Evolutionary conservation across 192 early-diverging fungal genomes (phyloP).

Genomic region (Coemansia sp.): DNA sequence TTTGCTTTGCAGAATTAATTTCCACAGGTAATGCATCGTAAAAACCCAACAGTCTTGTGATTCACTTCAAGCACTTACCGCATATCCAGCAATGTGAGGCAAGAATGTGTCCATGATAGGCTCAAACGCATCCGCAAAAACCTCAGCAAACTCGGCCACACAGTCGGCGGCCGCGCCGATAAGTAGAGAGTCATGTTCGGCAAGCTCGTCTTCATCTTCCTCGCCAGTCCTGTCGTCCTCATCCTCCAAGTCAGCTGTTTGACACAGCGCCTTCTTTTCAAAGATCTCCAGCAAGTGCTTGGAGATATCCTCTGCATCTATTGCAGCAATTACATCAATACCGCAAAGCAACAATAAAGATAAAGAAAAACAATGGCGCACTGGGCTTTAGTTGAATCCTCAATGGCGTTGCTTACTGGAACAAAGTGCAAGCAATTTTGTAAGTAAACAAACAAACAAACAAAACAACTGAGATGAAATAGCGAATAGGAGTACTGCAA

Average conservation of each 20-base stretch:
- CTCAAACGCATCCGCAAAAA: constrained; percentile 74
- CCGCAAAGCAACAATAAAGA: not conserved
- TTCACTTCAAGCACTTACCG: constrained; percentile 43
- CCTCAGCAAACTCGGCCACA: constrained; percentile 73
- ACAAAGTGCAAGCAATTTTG: too few species aligned
- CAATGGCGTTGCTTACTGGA: not conserved
- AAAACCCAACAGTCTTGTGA: not conserved
- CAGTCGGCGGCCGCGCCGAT: constrained; percentile 80
- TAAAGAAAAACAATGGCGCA: not conserved
- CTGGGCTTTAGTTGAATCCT: not conserved
- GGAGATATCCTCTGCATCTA: constrained; percentile 47
- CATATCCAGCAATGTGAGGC: constrained; percentile 79
- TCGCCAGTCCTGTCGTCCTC: constrained; percentile 66
- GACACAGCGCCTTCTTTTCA: constrained; percentile 74
- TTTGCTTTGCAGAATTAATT: not conserved
- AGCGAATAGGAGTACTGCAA: too few species aligned
- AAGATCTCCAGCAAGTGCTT: constrained; percentile 59
- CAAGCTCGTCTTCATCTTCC: constrained; percentile 80
- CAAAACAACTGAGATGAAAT: too few species aligned
- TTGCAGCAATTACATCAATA: not conserved
- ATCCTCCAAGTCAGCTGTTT: constrained; percentile 56
- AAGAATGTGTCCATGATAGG: constrained; percentile 76
- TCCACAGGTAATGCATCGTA: not conserved
- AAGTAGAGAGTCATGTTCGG: constrained; percentile 80
- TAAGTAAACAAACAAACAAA: not conserved